Conservation (phyloP, 768 basidiomycete genomes). For the Agrocybe praecox region DNA sequence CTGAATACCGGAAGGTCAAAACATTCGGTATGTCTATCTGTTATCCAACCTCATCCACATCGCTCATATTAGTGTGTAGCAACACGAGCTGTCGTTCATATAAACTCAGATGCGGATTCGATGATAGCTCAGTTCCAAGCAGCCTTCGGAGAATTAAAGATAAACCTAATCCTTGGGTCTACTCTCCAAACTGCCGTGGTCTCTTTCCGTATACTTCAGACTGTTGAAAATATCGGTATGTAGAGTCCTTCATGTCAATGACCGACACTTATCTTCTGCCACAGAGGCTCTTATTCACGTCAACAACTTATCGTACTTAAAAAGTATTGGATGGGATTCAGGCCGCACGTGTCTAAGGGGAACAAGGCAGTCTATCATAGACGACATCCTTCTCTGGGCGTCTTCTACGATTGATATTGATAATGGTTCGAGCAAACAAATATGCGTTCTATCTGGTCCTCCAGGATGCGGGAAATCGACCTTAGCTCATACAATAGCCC, state of each 20-base stretch:
- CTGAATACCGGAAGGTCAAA: neutral
- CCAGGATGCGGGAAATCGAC: neutral
- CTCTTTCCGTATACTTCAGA: neutral
- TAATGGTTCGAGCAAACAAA: neutral
- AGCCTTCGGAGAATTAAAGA: slow-evolving; percentile 2
- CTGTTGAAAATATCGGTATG: neutral
- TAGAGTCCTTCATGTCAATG: neutral
- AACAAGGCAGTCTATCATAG: neutral
- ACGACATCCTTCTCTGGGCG: neutral
- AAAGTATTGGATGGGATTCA: neutral
- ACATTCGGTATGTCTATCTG: neutral
- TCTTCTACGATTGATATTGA: neutral
- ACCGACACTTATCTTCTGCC: neutral
- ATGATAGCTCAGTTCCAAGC: neutral
- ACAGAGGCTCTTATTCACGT: neutral
- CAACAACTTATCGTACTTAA: neutral
- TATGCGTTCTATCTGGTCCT: neutral
- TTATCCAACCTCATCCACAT: neutral
- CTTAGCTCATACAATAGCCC: neutral
- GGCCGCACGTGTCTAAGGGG: neutral
- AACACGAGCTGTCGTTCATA: neutral
- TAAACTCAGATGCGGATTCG: neutral
- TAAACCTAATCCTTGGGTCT: neutral
- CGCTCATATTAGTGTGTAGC: neutral
- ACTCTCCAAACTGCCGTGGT: neutral